Base-by-base conservation (phyloP, 768 basidiomycete species). In the Thelephora aurantiotincta region DNA sequence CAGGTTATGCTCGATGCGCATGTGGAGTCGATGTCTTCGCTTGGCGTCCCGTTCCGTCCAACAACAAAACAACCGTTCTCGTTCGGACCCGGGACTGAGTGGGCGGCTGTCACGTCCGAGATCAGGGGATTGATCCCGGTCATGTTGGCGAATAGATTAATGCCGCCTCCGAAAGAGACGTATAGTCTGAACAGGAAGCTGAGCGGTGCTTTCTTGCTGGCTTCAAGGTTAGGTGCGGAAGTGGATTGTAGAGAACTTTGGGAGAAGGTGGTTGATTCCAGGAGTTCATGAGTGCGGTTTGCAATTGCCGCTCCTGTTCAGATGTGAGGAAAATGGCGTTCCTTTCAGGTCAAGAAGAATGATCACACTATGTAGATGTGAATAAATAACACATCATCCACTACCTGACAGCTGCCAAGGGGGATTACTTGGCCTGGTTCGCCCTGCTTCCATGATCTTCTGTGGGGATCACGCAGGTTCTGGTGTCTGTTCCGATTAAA, bases 151-250 rank as follows among this genome's bases (percentile, higher is more conserved):
- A 72, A 96, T 57, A 71, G 93, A 43, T 70, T 96, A 23, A 92
- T 90, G 0, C 94, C 94, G 0, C 94, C 94, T 2, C 94, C 94
- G 0, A 68, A 77, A 49, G 93, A 98, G 66, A 97, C 94, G 1
- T 97, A 97, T 62, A 90, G 87, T 61, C 65, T 97, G 47, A 98
- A 99, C 61, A 82, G 86, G 57, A 91, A 90, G 70, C 55, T 90
- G 57, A 87, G 86, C 52, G 86, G 87, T 0, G 77, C 82, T 4
- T 89, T 90, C 61, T 63, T 91, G 51, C 68, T 91, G 1, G 85
- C 87, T 6, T 75, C 84, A 18, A 72, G 84, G 46, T 65, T 98
- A 19, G 72, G 71, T 22, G 88, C 87, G 7, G 71, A 65, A 0
- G 76, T 97, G 12, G 75, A 91, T 58, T 82, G 88, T 46, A 73